Conservation (phyloP, 2,329 filamentous ascomycete species). For the Phialophora chinensis region DNA sequence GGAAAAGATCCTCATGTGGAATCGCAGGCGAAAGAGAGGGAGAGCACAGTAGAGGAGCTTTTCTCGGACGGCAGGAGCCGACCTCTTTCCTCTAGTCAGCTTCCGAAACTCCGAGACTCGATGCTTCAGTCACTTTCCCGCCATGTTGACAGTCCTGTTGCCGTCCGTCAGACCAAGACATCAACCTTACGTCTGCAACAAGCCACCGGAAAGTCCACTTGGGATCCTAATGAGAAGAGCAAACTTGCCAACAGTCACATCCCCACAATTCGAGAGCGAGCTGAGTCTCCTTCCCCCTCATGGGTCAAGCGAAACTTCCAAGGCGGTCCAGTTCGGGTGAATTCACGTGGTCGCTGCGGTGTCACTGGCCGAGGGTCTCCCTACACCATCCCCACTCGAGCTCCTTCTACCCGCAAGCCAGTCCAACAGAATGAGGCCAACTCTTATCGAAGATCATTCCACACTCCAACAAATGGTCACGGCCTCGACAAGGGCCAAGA, state of each 20-base stretch:
- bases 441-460: not conserved
- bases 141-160: constrained; percentile 21
- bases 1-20: not conserved
- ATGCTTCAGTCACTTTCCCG: constrained; percentile 32
- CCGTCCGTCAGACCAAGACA: constrained; percentile 32
- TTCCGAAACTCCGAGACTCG: constrained; percentile 35
- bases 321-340: constrained; percentile 26
- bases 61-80: constrained; percentile 6
- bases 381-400: constrained; percentile 27
- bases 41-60: not conserved
- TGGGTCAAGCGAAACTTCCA: constrained; percentile 9
- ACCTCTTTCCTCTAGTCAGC: constrained; percentile 30
- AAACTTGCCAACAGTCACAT: constrained; percentile 8
- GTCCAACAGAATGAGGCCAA: not conserved
- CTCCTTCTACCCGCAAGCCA: constrained; percentile 1
- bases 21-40: not conserved
- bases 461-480: not conserved
- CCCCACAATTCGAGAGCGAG: constrained; percentile 16
- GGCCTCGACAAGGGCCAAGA: not conserved
- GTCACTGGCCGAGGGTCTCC: constrained; percentile 36
- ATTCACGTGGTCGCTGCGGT: constrained; percentile 28
- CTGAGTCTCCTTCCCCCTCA: constrained; percentile 13
- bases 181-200: constrained; percentile 26
- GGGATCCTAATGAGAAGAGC: constrained; percentile 21
- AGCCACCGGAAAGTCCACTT: constrained; percentile 24